Conservation (phyloP, 2,329 filamentous ascomycete species). For the Eurotiales sp. region DNA sequence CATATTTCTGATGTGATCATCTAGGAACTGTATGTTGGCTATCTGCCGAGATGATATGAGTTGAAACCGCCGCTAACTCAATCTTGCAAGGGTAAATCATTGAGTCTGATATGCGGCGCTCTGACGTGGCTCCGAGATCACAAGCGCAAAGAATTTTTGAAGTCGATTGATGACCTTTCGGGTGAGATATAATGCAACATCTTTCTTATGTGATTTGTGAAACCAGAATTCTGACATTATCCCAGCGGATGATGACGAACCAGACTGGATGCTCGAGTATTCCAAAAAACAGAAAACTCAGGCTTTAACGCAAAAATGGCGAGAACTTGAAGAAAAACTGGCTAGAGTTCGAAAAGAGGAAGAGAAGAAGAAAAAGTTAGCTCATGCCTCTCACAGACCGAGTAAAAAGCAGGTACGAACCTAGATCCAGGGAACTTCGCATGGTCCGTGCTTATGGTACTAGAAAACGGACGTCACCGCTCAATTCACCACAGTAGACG, state of each 20-base stretch:
- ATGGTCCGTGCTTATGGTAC: not conserved
- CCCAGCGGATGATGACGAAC: constrained; percentile 60
- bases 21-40: constrained; percentile 12
- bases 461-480: constrained; percentile 27
- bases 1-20: not conserved
- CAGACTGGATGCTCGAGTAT: constrained; percentile 79
- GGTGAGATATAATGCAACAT: constrained; percentile 29
- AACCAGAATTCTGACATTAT: not conserved
- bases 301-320: constrained; percentile 62
- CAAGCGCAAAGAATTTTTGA: constrained; percentile 61
- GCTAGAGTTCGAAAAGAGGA: constrained; percentile 59
- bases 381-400: constrained; percentile 45
- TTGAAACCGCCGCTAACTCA: not conserved
- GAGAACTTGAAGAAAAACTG: constrained; percentile 71
- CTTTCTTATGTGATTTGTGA: not conserved
- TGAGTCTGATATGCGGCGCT: constrained; percentile 84
- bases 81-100: constrained; percentile 68
- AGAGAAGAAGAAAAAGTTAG: constrained; percentile 56
- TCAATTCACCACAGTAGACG: constrained; percentile 41
- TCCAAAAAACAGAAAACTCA: constrained; percentile 65
- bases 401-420: constrained; percentile 44
- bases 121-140: constrained; percentile 87
- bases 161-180: constrained; percentile 46
- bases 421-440: not conserved
- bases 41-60: not conserved